Base-by-base conservation (phyloP, 495 filamentous ascomycete species). In the Clavariopsis aquatica region DNA sequence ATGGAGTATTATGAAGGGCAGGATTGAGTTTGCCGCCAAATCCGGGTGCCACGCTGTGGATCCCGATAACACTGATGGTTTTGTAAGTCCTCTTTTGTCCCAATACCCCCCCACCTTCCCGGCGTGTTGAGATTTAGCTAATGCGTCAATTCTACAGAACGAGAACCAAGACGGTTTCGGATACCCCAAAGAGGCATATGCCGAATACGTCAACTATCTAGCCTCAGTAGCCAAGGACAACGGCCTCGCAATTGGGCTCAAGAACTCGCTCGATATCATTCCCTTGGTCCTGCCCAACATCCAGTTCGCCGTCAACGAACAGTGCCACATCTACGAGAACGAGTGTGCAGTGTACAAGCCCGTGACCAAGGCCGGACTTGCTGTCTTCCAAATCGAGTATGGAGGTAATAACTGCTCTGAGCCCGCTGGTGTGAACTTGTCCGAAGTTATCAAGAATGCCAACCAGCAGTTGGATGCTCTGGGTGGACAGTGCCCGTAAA, bases 331-430 rank as follows among this genome's bases (percentile, higher is more conserved):
- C 0, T 71, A 83, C 70, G 38, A 43, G 2, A 64, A 78, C 10
- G 83, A 86, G 66, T 89, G 86, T 62, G 76, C 75, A 36, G 74
- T 68, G 0, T 88, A 83, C 65, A 70, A 73, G 1, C 72, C 81
- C 15, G 87, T 88, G 64, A 78, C 82, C 10, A 59, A 76, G 15
- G 79, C 76, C 3, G 76, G 75, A 45, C 87, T 89, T 72, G 86
- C 87, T 0, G 85, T 90, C 15, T 89, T 89, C 67, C 83, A 89
- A 66, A 86, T 89, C 56, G 87, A 89, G 73, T 89, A 90, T 38
- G 56, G 24, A n/a, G 24, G 45, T 6, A 59, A 49, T 6, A 34
- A 59, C 43, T 59, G 56, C 43, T 28, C 41, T n/a, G 20, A 59
- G 38, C 38, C 38, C 10, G 24, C 38, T 28, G 56, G 56, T 49